Base-by-base conservation (phyloP, 2,329 filamentous ascomycete species). In the Hypoxylon sp. region DNA sequence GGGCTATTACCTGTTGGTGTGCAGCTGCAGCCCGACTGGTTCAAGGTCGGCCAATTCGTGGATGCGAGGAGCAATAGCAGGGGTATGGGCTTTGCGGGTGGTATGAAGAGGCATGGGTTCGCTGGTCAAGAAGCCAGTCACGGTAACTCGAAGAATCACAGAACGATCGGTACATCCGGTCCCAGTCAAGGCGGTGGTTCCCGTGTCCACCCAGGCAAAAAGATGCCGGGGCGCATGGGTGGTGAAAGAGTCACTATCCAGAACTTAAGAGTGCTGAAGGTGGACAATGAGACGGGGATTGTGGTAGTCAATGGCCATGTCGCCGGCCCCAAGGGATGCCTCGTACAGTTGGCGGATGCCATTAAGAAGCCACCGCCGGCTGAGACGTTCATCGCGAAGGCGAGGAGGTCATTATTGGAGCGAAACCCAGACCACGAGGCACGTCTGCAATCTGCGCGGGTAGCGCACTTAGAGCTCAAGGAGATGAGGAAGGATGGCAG, bases 171-270 rank as follows among this genome's bases (percentile, higher is more conserved):
- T 85, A 95, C 94, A 35, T 87, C 91, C 6, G 96, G 96, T 79
- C 93, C 92, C 67, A 92, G 92, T 74, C 96, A 99, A 82, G 96
- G 96, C 72, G 91, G 92, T 78, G 96, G 96, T 83, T 97, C 93
- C 70, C 90, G 96, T 82, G 95, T 99, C 24, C 84, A 94, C 78
- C 96, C 96, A 0, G 96, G 96, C 67, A 99, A 99, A 89, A 96
- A 94, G 84, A 99, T 99, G 96, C 90, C 96, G 3, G 96, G 96
- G 61, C 90, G 93, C 66, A 98, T 99, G 96, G 96, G 96, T 71
- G 92, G 92, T 72, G 88, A 97, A 81, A 90, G 89, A 73, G 92
- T 94, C 62, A 99, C 96, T 52, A 87, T 96, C 64, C 94, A 98
- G 86, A 98, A 97, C 81, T 84, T 98, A 74, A 92, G 91, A 82